A percentile compares a stretch with the other conserved stretches of the same genome.
Conservation (phyloP, 2,329 filamentous ascomycete genomes). For the Talaromyces atroroseus region DNA sequence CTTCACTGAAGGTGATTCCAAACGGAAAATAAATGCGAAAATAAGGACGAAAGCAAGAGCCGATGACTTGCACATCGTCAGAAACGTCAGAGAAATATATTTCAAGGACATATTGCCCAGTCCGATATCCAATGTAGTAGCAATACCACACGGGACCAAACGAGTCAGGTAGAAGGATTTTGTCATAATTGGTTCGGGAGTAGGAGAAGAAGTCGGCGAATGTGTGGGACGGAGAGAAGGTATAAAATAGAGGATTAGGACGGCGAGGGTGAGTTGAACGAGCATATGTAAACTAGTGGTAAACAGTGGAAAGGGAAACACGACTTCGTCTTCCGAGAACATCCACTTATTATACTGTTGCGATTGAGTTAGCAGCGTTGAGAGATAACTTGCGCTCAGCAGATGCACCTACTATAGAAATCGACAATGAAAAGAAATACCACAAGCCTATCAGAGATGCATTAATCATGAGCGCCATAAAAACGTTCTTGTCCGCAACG, state of each 20-base stretch:
- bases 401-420: slow-evolving; percentile 66
- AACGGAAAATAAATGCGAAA: slow-evolving; percentile 89
- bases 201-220: slow-evolving; percentile 41
- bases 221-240: slow-evolving; percentile 70
- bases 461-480: slow-evolving; percentile 67
- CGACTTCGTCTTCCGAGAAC: slow-evolving; percentile 78
- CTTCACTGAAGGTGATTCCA: slow-evolving; percentile 81
- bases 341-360: slow-evolving; percentile 98
- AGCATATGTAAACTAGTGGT: slow-evolving; percentile 94
- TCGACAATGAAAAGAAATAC: slow-evolving; percentile 89
- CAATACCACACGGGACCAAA: slow-evolving; percentile 84
- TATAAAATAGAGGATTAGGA: slow-evolving; percentile 71
- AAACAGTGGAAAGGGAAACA: slow-evolving; percentile 93
- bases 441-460: slow-evolving; percentile 76
- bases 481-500: slow-evolving; percentile 67
- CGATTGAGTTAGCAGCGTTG: slow-evolving; percentile 5
- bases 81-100: slow-evolving; percentile 95
- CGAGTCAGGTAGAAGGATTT: slow-evolving; percentile 87
- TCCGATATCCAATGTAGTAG: slow-evolving; percentile 92
- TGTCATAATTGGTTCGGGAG: slow-evolving; percentile 61
- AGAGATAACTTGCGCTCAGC: neutral
- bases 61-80: slow-evolving; percentile 99
- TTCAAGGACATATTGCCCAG: slow-evolving; percentile 92
- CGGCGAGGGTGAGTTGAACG: slow-evolving; percentile 80
- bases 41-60: slow-evolving; percentile 89